These are phyloP conservation scores for Neurospora tetraspora DNA, from an alignment of 495 filamentous ascomycete genomes.

Conservation along the genomic window DNA sequence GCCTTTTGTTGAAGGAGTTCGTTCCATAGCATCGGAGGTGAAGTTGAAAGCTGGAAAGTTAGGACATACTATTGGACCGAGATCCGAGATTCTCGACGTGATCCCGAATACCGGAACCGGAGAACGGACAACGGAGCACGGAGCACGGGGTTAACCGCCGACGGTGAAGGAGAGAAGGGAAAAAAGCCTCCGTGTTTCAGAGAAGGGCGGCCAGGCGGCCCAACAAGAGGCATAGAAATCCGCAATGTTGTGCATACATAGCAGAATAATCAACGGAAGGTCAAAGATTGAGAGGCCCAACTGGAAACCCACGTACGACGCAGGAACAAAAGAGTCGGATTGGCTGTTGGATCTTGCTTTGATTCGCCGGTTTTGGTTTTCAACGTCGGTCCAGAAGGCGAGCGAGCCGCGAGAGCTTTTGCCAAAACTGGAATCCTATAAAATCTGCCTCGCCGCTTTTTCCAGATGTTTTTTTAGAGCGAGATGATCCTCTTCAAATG, in stretches of 20 bases:
- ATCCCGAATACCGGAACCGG: background rate
- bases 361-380: background rate
- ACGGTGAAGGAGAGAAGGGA: background rate
- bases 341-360: background rate
- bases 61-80: too few species aligned
- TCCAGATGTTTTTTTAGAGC: background rate
- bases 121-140: background rate
- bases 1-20: background rate
- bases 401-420: background rate
- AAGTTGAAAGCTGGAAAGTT: background rate
- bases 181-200: background rate
- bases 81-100: background rate
- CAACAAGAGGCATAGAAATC: background rate
- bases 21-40: background rate
- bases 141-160: background rate
- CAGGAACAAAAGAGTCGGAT: background rate
- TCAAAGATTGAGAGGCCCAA: background rate
- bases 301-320: background rate
- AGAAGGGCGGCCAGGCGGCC: background rate
- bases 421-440: background rate
- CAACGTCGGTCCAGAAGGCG: background rate
- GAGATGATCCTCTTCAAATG: background rate
- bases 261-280: background rate
- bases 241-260: background rate
- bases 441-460: background rate